Conservation (phyloP, 2,329 filamentous ascomycete genomes). For the Apiospora aurea region DNA sequence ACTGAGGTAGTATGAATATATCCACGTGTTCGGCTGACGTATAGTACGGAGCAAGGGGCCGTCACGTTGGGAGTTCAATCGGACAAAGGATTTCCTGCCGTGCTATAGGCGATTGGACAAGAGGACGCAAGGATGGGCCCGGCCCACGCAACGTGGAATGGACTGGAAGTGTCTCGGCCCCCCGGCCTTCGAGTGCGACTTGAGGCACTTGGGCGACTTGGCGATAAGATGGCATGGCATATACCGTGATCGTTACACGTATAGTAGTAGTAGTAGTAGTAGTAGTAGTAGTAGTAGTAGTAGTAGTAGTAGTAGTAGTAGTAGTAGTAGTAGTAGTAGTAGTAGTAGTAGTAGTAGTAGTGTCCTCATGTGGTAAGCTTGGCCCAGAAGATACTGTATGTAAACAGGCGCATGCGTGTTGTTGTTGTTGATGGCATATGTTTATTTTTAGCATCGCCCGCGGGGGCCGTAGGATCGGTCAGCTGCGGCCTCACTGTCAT, state of each 20-base stretch:
- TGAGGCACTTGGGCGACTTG: conserved; percentile 14
- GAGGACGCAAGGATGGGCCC: background rate
- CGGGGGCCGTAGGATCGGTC: conserved; percentile 1
- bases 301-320: background rate
- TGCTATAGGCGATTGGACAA: background rate
- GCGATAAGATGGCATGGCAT: conserved; percentile 10
- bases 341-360: background rate
- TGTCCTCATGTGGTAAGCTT: background rate
- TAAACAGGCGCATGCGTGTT: background rate
- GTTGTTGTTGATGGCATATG: background rate
- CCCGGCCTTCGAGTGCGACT: conserved; percentile 1
- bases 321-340: background rate
- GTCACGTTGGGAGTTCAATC: background rate
- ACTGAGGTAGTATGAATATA: background rate
- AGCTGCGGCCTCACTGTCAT: background rate
- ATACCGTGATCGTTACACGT: background rate
- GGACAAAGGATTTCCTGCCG: conserved; percentile 1
- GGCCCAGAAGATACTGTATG: background rate
- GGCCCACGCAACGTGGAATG: conserved; percentile 8
- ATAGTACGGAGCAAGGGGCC: background rate
- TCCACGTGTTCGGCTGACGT: background rate
- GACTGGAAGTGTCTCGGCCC: conserved; percentile 11
- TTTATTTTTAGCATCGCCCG: background rate
- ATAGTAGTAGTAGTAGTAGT: background rate
- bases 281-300: background rate